phyloP scores from a whole-genome alignment of 257 asterid species.

The Ligustrum vulgare region DNA sequence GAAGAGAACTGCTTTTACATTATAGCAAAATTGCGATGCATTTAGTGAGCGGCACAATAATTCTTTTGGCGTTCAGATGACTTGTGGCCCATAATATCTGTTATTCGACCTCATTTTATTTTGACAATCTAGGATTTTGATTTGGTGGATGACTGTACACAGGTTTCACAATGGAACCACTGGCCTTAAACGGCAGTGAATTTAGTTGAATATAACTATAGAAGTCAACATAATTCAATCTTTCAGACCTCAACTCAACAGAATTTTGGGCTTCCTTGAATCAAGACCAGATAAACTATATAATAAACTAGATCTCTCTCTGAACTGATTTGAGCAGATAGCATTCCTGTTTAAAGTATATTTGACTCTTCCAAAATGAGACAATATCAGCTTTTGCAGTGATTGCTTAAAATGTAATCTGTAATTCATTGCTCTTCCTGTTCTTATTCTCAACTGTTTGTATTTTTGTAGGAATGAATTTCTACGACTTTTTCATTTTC shows the following conservation, averaged over 20 bases:
- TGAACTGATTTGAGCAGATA: background rate
- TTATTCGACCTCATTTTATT: too few species aligned
- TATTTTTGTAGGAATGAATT: constrained; percentile 71
- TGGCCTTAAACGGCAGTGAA: background rate
- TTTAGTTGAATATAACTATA: background rate
- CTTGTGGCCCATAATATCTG: background rate
- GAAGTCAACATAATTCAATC: background rate
- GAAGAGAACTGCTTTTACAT: background rate
- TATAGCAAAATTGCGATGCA: background rate
- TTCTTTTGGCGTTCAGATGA: background rate
- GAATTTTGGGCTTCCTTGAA: background rate
- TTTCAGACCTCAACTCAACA: background rate
- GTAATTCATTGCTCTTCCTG: background rate
- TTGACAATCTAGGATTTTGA: background rate
- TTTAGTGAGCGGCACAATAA: background rate
- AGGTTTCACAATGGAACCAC: background rate
- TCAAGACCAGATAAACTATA: background rate
- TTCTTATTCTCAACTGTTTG: background rate
- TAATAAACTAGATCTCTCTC: background rate
- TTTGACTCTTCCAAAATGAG: background rate
- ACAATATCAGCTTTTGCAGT: background rate
- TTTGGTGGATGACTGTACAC: background rate
- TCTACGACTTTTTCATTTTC: constrained; percentile 69
- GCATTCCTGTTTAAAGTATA: background rate
- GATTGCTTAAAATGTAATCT: background rate